These are phyloP conservation scores for Coccomyxa sp. DNA, from an alignment of 139 green algal species.

Conservation along the genomic window DNA sequence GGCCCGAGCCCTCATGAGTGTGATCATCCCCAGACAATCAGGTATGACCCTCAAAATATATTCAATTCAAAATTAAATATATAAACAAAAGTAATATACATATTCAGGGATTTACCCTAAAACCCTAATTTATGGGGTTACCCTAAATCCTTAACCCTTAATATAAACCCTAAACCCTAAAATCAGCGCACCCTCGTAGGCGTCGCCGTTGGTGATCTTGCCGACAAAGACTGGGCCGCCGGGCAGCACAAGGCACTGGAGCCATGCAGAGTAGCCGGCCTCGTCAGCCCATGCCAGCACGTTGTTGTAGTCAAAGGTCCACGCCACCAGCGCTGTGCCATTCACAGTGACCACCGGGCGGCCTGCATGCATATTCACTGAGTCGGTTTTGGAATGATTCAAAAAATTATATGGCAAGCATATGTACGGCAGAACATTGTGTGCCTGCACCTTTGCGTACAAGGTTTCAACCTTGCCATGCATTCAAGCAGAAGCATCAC, in stretches of 20 bases:
- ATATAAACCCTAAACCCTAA: no score
- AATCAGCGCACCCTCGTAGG: background rate
- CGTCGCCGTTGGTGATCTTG: constrained; percentile 3
- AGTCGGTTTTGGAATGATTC: background rate
- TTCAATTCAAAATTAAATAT: no score
- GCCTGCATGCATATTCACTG: background rate
- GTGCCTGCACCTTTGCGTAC: background rate
- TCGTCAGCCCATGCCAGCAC: constrained; percentile 3
- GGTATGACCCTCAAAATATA: no score
- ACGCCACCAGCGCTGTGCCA: background rate
- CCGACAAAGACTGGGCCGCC: constrained; percentile 3
- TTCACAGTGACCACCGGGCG: background rate
- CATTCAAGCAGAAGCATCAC: background rate
- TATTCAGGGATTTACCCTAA: no score
- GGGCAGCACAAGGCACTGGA: constrained; percentile 4
- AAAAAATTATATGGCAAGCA: background rate
- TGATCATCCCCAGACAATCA: no score
- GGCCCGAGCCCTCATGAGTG: no score
- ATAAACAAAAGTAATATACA: no score
- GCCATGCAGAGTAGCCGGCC: constrained; percentile 9
- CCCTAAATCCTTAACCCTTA: no score
- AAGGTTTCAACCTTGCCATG: background rate
- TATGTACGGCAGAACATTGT: background rate
- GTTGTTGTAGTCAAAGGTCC: constrained; percentile 7
- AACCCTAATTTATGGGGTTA: no score